Base-by-base conservation (phyloP, 2,329 filamentous ascomycete species). In the Podosphaera fusca region DNA sequence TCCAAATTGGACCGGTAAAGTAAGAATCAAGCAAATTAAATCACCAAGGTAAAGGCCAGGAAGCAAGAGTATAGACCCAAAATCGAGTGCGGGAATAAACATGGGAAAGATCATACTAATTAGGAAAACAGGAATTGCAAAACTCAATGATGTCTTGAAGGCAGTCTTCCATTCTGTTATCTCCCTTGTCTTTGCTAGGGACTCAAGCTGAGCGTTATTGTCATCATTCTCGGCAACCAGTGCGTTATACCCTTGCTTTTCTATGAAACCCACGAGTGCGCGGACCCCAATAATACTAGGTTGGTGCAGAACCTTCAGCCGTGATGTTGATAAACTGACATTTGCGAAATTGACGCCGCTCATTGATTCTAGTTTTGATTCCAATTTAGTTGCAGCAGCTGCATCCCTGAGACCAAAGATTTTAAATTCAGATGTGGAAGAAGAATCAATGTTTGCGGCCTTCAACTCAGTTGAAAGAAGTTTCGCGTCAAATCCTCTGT, bases 61-160 rank as follows among this genome's bases (percentile, higher is more conserved):
- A 31, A 81, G 69, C 4, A 89, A 66, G 9, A 85, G 67, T 60
- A 78, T 67, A 45, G 72, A 75, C 56, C 88, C 89, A 69, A 92
- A 87, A 69, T 98, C 85, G 14, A 95, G 67, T 35, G 73, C 67
- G 1, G 82, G 84, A 8, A 89, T 60, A 61, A 78, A 78, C 90
- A 96, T 96, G 38, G 92, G 92, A 57, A 96, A 74, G 42, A 95
- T 69, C 92, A 98, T 98, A 76, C 84, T 86, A 63, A 94, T 84
- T 55, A 95, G 67, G 66, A 96, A 87, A 38, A 98, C 90, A 0
- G 92, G 92, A 6, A 96, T 71, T 2, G 89, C 88, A 67, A 96
- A 96, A 2, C 76, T 74, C 2, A 87, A 65, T 0, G 88, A 95
- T 6, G 84, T 75, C 60, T 77, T 75, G 70, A 96, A 94, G 0